Evolutionary conservation across 768 basidiomycete species (phyloP).

Genomic region (Kwoniella sp.): DNA sequence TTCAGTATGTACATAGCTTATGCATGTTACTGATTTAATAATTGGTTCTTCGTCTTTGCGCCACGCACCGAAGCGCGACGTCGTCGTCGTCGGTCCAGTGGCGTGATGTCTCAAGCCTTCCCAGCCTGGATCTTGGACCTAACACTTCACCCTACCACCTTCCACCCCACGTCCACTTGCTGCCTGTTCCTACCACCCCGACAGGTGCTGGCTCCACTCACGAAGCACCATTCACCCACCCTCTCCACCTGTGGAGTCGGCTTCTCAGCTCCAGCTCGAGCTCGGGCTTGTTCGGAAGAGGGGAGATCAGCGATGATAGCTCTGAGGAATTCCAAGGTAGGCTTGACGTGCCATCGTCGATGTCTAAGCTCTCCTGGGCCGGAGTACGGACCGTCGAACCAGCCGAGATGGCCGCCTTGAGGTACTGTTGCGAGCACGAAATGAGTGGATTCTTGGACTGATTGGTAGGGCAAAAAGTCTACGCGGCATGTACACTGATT

Average conservation of each 20-base stretch:
- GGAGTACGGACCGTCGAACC: constrained; percentile 31
- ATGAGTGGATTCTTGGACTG: constrained; percentile 24
- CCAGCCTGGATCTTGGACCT: background rate
- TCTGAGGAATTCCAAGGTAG: constrained; percentile 29
- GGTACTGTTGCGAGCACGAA: constrained; percentile 31
- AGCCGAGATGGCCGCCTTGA: constrained; percentile 32
- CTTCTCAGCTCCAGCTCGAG: background rate
- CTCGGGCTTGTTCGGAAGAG: background rate
- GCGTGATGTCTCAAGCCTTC: too few species aligned
- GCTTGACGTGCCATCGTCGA: constrained; percentile 35
- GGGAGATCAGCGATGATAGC: constrained; percentile 6
- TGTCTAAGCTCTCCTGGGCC: constrained; percentile 26
- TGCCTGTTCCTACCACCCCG: background rate
- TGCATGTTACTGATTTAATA: too few species aligned
- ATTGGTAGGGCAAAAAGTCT: constrained; percentile 25
- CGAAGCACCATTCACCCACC: constrained; percentile 19
- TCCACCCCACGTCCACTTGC: constrained; percentile 2
- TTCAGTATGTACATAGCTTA: too few species aligned
- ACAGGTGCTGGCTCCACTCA: constrained; percentile 3
- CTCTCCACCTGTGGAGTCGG: background rate
- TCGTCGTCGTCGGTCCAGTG: too few species aligned
- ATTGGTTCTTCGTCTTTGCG: too few species aligned
- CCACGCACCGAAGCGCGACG: too few species aligned
- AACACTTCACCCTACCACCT: background rate
- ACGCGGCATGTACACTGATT: background rate